Base-by-base conservation (phyloP, 192 early-diverging fungal species). In the Entomortierella chlamydospora region DNA sequence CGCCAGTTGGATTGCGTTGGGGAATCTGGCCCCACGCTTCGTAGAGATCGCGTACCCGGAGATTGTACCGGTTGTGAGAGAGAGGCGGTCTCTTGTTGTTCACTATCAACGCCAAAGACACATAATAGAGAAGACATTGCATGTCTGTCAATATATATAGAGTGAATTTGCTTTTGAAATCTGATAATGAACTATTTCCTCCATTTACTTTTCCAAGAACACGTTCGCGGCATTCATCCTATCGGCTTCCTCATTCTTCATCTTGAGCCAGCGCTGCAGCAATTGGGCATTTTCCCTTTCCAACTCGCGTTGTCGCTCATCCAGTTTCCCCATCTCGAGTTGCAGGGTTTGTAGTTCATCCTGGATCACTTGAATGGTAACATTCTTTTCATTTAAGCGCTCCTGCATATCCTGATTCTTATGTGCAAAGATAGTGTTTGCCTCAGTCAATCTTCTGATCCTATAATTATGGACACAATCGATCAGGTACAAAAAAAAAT, bases 221-320 rank as follows among this genome's bases (percentile, higher is more conserved):
- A 89, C 87, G 61, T 95, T 99, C 4, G 92, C 95, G 50, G 95
- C 94, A 79, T 99, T 98, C 90, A 99, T 94, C 72, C 91, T 91
- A 34, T 94, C 90, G 1, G 94, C 97, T 70, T 95, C 92, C 63
- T 93, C 91, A 67, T 92, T 94, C 92, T 89, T 95, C 81, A 92
- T 96, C 73, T 93, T 92, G 37, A 97, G 87, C 95, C 95, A 97
- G 57, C 97, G 85, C 66, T 95, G 90, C 29, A 99, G 85, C 39
- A 99, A 84, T 54, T 96, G 88, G 15, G 83, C 87, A 79, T 99
- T 97, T 73, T 99, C 97, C 18, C 82, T 65, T 73, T 92, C 91
- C 53, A 99, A 77, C 29, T 87, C 83, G 29, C 86, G 86, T 50
- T 90, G 81, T 26, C 84, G 69, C 61, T 93, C 89, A 72, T 94